Base-by-base conservation (phyloP, 2,329 filamentous ascomycete species). In the Neonectria neomacrospora region DNA sequence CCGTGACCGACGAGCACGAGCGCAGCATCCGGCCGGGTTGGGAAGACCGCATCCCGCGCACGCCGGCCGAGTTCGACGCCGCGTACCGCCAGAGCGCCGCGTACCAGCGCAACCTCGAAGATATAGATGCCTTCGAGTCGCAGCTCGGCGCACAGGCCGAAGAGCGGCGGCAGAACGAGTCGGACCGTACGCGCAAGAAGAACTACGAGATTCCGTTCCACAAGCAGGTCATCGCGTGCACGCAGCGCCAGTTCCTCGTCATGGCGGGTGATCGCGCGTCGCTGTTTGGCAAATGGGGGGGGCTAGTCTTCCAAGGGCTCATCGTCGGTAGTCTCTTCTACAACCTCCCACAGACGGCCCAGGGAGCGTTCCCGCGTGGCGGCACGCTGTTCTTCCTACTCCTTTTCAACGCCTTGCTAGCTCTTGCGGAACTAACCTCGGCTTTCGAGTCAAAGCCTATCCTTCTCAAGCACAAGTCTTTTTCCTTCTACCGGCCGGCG, bases 251-350 rank as follows among this genome's bases (percentile, higher is more conserved):
- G 75, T 90, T 94, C 71, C 93, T 92, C 88, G 85, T 96, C 30
- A 86, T 94, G 28, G 86, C 87, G 74, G 92, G 93, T 42, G 92
- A 96, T 76, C 88, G 84, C 58, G 89, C 89, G 0, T 91, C 91
- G 0, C 82, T 96, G 0, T 90, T 90, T 72, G 95, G 91, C 22
- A 96, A 96, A 74, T 86, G 91, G 72, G 91, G 93, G 74, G 93
- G 93, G 69, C 90, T 94, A 59, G 77, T 96, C 48, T 87, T 91
- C 61, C 92, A 93, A 72, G 82, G 79, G 2, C 83, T 96, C 11
- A 92, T 96, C 64, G 90, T 95, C 53, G 91, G 91, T 1, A 92
- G 90, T 4, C 81, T 96, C 5, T 96, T 96, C 79, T 93, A 91
- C 71, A 88, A 92, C 66, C 79, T 93, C 10, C 79, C 84, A 0